These are phyloP conservation scores for Sanguinoderma infundibulare DNA, from an alignment of 1,284 basidiomycete species.

Conservation along the genomic window DNA sequence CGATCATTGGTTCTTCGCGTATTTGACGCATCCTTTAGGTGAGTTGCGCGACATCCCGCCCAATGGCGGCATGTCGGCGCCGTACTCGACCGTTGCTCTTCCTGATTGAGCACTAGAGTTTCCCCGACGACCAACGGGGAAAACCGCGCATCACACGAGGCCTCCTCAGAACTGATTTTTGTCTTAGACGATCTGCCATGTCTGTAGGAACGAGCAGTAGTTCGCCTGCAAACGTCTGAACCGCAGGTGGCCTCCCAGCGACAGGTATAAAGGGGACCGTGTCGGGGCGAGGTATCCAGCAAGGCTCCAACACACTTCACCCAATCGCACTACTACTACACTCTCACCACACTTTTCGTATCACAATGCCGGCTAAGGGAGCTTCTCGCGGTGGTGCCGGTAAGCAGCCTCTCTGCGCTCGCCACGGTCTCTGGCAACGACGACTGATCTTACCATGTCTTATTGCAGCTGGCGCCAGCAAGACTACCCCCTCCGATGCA, in stretches of 20 bases:
- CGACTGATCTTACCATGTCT: background rate
- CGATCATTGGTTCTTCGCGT: background rate
- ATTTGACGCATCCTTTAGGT: background rate
- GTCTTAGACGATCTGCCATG: background rate
- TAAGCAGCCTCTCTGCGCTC: background rate
- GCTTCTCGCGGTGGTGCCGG: conserved; percentile 24
- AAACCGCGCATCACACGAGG: background rate
- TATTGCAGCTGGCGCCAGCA: conserved; percentile 18
- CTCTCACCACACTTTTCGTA: conserved; percentile 2
- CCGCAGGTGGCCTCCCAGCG: background rate
- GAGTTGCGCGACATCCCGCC: background rate
- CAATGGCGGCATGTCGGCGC: background rate
- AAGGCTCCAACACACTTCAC: background rate
- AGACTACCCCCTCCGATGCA: conserved; percentile 31
- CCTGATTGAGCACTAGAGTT: background rate
- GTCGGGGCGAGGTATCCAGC: background rate
- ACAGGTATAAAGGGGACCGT: background rate
- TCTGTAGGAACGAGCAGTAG: background rate
- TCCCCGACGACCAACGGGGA: background rate
- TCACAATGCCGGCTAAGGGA: conserved; percentile 24
- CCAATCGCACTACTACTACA: background rate
- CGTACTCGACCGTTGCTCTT: background rate
- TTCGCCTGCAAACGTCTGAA: background rate
- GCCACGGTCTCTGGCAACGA: background rate
- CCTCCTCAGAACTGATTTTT: background rate